Conservation (phyloP, 179 eudicot species). For the Monotropa hypopitys region DNA sequence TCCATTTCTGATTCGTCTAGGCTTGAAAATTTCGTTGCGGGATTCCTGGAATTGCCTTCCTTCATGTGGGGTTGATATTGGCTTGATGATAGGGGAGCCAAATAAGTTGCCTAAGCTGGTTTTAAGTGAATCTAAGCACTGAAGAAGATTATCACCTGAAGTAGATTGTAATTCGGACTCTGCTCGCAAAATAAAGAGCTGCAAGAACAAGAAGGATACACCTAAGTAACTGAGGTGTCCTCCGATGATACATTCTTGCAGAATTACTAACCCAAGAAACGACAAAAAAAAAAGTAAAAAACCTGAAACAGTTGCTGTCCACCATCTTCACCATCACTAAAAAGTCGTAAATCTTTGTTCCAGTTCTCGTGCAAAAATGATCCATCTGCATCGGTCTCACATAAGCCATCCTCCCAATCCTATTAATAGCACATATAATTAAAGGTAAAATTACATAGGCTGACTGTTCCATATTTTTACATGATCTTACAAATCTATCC, state of each 20-base stretch:
- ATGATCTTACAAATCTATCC: neutral
- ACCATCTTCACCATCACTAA: constrained; percentile 75
- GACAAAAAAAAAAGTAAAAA: neutral
- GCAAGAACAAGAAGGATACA: constrained; percentile 10
- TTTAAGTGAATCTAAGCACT: constrained; percentile 44
- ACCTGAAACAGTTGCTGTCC: constrained; percentile 95
- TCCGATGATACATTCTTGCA: neutral
- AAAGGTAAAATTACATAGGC: neutral
- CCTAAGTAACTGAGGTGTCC: neutral
- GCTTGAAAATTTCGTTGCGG: constrained; percentile 61
- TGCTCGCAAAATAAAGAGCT: constrained; percentile 82
- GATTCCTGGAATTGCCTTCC: constrained; percentile 24
- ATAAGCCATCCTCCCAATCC: constrained; percentile 97
- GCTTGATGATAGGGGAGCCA: constrained; percentile 38
- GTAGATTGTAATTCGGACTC: constrained; percentile 64
- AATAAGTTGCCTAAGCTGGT: constrained; percentile 35
- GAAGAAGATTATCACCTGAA: constrained; percentile 46
- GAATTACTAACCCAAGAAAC: neutral
- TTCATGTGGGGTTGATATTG: constrained; percentile 22
- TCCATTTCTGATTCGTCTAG: constrained; percentile 40
- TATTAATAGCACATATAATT: constrained; percentile 12
- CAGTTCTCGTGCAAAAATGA: constrained; percentile 91
- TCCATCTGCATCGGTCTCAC: constrained; percentile 87
- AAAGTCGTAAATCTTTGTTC: constrained; percentile 78
- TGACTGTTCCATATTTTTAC: neutral